phyloP scores from a whole-genome alignment of 2,329 filamentous ascomycete species.

The Coniella vitis region DNA sequence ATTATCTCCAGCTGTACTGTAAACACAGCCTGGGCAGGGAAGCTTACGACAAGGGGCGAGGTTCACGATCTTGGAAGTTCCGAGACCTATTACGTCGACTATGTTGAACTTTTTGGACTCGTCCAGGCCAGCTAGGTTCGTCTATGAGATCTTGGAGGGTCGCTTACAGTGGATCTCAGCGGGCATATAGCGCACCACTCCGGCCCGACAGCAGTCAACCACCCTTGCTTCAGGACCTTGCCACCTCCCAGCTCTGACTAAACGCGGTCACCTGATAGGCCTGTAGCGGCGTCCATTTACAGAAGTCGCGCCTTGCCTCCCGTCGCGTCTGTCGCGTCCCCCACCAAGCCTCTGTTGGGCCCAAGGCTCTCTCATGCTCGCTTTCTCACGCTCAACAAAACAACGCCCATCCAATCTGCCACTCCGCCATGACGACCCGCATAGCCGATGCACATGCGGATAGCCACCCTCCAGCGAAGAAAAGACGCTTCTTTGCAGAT shows the following conservation, averaged over 20 bases:
- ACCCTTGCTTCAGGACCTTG: background rate
- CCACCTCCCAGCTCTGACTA: conserved; percentile 9
- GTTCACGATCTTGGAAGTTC: too few relatives aligned
- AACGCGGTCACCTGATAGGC: conserved; percentile 35
- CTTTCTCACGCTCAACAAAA: background rate
- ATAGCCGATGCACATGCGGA: conserved; percentile 13
- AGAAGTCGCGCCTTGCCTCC: conserved; percentile 24
- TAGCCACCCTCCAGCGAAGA: conserved; percentile 12
- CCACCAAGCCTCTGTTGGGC: background rate
- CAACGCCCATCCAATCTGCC: too few relatives aligned
- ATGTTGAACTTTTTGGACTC: background rate
- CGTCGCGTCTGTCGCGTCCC: conserved; percentile 32
- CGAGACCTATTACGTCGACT: background rate
- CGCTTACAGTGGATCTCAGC: background rate
- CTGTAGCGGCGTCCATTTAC: conserved; percentile 23
- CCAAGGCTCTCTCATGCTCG: background rate
- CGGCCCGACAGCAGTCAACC: background rate
- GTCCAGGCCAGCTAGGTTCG: too few relatives aligned
- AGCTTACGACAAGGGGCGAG: too few relatives aligned
- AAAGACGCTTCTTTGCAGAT: conserved; percentile 19
- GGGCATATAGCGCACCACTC: background rate
- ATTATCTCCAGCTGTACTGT: too few relatives aligned
- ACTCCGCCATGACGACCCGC: conserved; percentile 21
- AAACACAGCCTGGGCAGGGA: too few relatives aligned
- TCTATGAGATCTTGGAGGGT: too few relatives aligned